Percentiles rank a stretch among this genome's conserved stretches.
These are phyloP conservation scores for Mycena capillaripes DNA, from an alignment of 768 basidiomycete genomes.

Conservation along the genomic window DNA sequence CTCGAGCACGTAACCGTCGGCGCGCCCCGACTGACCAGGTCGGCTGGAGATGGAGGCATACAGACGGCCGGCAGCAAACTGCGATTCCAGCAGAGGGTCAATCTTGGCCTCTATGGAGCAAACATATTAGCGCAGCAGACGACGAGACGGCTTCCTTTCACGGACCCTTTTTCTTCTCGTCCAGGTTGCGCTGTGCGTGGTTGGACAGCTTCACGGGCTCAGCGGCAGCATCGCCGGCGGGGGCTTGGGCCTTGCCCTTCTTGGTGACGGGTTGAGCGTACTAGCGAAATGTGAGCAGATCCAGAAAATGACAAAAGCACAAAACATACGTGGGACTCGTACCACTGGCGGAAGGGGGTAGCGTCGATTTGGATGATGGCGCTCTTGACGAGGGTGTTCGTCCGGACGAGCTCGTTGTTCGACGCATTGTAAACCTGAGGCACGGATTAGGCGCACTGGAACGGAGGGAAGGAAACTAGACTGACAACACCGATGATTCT, in stretches of 20 bases:
- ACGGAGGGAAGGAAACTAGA: slow-evolving; percentile 52
- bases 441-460: slow-evolving; percentile 4
- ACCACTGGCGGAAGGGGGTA: slow-evolving; percentile 99
- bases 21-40: slow-evolving; percentile 96
- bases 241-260: slow-evolving; percentile 78
- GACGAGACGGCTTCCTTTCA: neutral
- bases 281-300: slow-evolving; percentile 54
- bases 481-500: slow-evolving; percentile 93
- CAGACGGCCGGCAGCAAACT: slow-evolving; percentile 95
- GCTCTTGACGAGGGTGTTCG: slow-evolving; percentile 98
- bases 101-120: slow-evolving; percentile 82
- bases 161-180: slow-evolving; percentile 92
- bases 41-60: slow-evolving; percentile 95
- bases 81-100: slow-evolving; percentile 89
- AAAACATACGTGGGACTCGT: slow-evolving; percentile 90
- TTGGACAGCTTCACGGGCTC: slow-evolving; percentile 88
- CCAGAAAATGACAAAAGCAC: slow-evolving; percentile 11
- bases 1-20: slow-evolving; percentile 98
- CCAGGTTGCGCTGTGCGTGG: slow-evolving; percentile 89
- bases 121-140: slow-evolving; percentile 9
- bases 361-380: slow-evolving; percentile 98
- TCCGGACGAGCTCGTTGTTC: slow-evolving; percentile 99
- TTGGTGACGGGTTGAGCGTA: slow-evolving; percentile 97
- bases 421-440: slow-evolving; percentile 96
- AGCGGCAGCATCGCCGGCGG: slow-evolving; percentile 61